These are phyloP conservation scores for Aspergillus niger DNA, from an alignment of 2,329 filamentous ascomycete species.

Conservation along the genomic window DNA sequence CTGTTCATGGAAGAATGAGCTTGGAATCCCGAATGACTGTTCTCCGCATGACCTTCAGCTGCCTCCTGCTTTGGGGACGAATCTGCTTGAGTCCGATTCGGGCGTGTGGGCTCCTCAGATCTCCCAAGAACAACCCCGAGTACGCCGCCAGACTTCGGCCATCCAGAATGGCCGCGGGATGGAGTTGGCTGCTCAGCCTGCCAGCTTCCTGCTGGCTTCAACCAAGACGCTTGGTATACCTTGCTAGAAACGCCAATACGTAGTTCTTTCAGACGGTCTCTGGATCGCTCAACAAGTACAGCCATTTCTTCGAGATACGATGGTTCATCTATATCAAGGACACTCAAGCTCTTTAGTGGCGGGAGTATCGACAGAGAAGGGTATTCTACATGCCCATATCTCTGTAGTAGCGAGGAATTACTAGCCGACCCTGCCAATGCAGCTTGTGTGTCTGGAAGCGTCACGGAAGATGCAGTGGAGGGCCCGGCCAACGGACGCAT, in stretches of 20 bases:
- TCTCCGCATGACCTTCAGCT: background rate
- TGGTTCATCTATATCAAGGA: slow-evolving; percentile 80
- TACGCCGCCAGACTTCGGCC: slow-evolving; percentile 38
- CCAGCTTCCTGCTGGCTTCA: slow-evolving; percentile 26
- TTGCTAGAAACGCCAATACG: slow-evolving; percentile 68
- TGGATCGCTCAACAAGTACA: slow-evolving; percentile 71
- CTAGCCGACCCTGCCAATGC: slow-evolving; percentile 19
- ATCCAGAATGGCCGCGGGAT: slow-evolving; percentile 21
- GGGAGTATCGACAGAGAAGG: slow-evolving; percentile 79
- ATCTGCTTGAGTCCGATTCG: background rate
- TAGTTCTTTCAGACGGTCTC: slow-evolving; percentile 67
- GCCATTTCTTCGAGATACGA: slow-evolving; percentile 82
- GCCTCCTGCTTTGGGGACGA: slow-evolving; percentile 9
- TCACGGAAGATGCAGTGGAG: slow-evolving; percentile 20
- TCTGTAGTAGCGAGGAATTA: slow-evolving; percentile 47
- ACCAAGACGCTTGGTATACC: slow-evolving; percentile 29
- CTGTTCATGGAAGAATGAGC: background rate
- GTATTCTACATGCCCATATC: slow-evolving; percentile 67
- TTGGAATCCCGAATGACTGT: background rate
- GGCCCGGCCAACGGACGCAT: slow-evolving; percentile 22
- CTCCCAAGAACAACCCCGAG: slow-evolving; percentile 33
- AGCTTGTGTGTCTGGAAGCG: slow-evolving; percentile 22
- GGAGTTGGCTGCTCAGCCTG: slow-evolving; percentile 17
- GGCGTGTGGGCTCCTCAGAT: background rate
- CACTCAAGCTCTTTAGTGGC: slow-evolving; percentile 71